phyloP scores from a whole-genome alignment of 1,139 yeast genomes.

The Tardiomyces blankii region DNA sequence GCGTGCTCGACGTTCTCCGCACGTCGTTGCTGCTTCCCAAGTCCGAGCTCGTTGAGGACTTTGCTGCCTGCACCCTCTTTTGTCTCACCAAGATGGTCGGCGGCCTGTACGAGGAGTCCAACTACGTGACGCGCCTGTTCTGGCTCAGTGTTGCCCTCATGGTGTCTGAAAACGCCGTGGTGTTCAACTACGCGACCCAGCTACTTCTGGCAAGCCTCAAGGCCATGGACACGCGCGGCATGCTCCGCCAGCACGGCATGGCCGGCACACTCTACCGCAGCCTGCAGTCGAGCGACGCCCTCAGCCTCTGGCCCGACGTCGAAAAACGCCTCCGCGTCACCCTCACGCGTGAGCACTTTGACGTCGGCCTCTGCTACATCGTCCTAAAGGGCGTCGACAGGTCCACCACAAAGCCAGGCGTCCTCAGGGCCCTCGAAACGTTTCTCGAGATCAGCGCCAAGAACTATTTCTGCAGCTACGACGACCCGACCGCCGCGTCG shows the following conservation, averaged over 20 bases:
- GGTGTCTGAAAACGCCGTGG: conserved; percentile 15
- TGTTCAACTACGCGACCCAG: conserved; percentile 17
- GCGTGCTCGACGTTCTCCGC: conserved; percentile 26
- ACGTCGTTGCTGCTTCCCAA: conserved; percentile 23
- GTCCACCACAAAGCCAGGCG: conserved; percentile 48
- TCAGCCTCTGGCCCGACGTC: conserved; percentile 33
- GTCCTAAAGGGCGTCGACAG: conserved; percentile 53
- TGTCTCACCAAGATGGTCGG: conserved; percentile 47
- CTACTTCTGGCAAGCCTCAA: conserved; percentile 17
- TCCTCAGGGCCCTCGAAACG: conserved; percentile 41
- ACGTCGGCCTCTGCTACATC: conserved; percentile 41
- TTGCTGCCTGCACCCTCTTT: conserved; percentile 25
- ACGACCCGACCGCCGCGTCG: not conserved
- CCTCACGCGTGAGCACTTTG: conserved; percentile 37
- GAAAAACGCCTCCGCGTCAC: conserved; percentile 37
- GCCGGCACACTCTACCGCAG: conserved; percentile 18
- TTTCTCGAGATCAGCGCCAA: conserved; percentile 39
- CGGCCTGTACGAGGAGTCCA: conserved; percentile 48
- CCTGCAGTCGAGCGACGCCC: conserved; percentile 19
- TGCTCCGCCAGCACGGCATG: conserved; percentile 27
- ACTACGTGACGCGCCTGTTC: conserved; percentile 45
- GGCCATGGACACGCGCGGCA: conserved; percentile 17
- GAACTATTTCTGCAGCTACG: conserved; percentile 14
- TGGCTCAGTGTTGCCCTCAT: conserved; percentile 49
- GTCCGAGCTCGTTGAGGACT: conserved; percentile 24